Evolutionary conservation across 208 protist genomes (phyloP), one percentile per base, ranked within the genome.

Genomic region (Angomonas ambiguus): DNA sequence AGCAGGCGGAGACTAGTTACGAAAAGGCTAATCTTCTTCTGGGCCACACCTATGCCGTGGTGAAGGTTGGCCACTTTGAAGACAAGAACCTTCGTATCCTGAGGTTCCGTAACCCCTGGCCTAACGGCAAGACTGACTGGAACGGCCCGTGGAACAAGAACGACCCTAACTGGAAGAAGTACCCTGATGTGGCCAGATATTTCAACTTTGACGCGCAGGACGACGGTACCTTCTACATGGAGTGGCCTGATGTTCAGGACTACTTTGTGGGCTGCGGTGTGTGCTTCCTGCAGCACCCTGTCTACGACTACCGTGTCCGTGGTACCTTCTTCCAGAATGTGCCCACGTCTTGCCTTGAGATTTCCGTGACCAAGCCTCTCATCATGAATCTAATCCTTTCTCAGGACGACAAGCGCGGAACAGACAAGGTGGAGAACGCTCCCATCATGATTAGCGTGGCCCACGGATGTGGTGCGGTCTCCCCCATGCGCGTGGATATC

Each of bases 381-480:
- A 81, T 74, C 77, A 77, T 91, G 62, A 85, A 73, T 28, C 73
- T 90, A 27, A 79, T 83, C 63, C 76, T 95, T 22, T 86, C 80
- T 0, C 85, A 94, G 67, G 82, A 91, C 24, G 86, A 93, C 72
- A 74, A 80, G 51, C 89, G 85, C 59, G 89, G 86, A 28, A 91
- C 81, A 0, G 67, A 73, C 58, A 85, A 85, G 72, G 30, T 42
- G 10, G 83, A 85, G 48, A 73, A 88, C 69, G 62, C 80, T 5
- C 81, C 88, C 24, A 79, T 94, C 61, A 89, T 94, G 85, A 80
- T 94, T 64, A 88, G 78, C 61, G 63, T 94, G n/a, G 83, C 83
- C 1, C 78, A 90, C 57, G 79, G 85, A 31, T 69, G 65, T 55
- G 85, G 83, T 13, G 69, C 34, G 48, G 51, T 79, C 51, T 64